Evolutionary conservation across 2,329 filamentous ascomycete genomes (phyloP).

Genomic region (Ophiostoma novo-ulmi): DNA sequence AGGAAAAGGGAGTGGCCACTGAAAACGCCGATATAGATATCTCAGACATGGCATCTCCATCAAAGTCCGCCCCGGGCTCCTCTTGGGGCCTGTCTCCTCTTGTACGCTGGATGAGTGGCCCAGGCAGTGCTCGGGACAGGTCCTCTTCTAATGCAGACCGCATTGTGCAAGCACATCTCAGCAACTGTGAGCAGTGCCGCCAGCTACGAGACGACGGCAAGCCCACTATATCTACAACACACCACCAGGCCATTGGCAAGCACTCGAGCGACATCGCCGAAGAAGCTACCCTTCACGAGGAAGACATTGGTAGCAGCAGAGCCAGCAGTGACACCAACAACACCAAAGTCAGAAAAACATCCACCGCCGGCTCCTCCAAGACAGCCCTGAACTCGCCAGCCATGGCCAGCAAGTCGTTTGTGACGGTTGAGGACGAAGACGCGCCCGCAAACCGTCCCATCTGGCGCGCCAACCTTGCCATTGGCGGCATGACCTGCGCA

Average conservation of each 20-base stretch:
- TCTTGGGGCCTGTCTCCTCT: slow-evolving; percentile 25
- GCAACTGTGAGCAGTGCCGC: slow-evolving; percentile 43
- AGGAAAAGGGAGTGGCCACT: slow-evolving; percentile 20
- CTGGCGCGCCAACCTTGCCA: slow-evolving; percentile 53
- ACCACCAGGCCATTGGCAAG: background rate
- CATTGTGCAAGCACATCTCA: slow-evolving; percentile 36
- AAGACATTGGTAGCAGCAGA: background rate
- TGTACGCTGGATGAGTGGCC: slow-evolving; percentile 25
- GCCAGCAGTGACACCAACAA: background rate
- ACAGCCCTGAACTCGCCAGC: background rate
- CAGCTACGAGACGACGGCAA: slow-evolving; percentile 27
- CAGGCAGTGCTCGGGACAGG: background rate
- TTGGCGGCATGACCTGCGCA: slow-evolving; percentile 70
- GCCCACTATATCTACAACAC: slow-evolving; percentile 15
- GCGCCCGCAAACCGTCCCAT: slow-evolving; percentile 31
- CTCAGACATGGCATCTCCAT: slow-evolving; percentile 1
- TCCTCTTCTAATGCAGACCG: slow-evolving; percentile 9
- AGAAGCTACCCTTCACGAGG: background rate
- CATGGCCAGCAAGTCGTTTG: slow-evolving; percentile 30
- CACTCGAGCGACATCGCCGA: background rate
- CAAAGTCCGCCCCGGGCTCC: background rate
- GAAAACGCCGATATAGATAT: background rate
- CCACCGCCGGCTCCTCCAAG: background rate
- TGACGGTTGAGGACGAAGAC: slow-evolving; percentile 36
- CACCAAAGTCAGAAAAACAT: background rate